These are phyloP conservation scores for Ehretia macrophylla DNA, from an alignment of 257 asterid genomes.

Conservation along the genomic window DNA sequence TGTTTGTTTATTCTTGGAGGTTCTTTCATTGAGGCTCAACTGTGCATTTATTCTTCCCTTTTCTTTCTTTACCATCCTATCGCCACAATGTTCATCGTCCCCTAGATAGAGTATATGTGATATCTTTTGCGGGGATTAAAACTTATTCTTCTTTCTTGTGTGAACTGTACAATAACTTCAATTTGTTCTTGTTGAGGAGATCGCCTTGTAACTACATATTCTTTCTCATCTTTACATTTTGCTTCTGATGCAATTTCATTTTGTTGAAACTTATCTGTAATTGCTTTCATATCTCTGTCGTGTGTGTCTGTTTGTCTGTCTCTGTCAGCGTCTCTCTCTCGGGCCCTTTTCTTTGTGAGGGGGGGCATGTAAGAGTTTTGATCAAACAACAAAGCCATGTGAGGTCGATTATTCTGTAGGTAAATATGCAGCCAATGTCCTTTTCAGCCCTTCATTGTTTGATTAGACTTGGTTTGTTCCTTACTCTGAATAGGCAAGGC, in stretches of 20 bases:
- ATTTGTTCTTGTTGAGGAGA: background rate
- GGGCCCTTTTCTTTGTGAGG: too few relatives aligned
- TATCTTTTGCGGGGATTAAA: background rate
- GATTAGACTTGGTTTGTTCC: conserved; percentile 2
- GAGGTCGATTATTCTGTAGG: background rate
- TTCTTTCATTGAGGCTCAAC: background rate
- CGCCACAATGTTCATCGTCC: background rate
- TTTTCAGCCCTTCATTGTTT: conserved; percentile 1
- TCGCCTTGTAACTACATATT: background rate
- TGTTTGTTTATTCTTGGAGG: background rate
- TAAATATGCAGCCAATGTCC: background rate
- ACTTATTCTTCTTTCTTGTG: background rate
- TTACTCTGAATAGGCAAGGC: background rate
- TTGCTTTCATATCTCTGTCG: background rate
- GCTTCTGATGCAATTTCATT: background rate
- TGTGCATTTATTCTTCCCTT: background rate
- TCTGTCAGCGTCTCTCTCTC: too few relatives aligned
- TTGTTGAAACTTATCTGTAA: background rate
- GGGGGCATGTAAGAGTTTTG: background rate
- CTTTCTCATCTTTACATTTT: background rate
- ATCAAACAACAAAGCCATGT: conserved; percentile 1
- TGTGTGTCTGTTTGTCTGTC: too few relatives aligned
- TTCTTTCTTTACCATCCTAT: background rate
- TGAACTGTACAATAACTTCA: background rate
- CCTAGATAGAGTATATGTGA: background rate